A percentile compares a stretch with the other conserved stretches of the same genome.
Conservation (phyloP, 163 green algal genomes). For the Scenedesmus sp. region DNA sequence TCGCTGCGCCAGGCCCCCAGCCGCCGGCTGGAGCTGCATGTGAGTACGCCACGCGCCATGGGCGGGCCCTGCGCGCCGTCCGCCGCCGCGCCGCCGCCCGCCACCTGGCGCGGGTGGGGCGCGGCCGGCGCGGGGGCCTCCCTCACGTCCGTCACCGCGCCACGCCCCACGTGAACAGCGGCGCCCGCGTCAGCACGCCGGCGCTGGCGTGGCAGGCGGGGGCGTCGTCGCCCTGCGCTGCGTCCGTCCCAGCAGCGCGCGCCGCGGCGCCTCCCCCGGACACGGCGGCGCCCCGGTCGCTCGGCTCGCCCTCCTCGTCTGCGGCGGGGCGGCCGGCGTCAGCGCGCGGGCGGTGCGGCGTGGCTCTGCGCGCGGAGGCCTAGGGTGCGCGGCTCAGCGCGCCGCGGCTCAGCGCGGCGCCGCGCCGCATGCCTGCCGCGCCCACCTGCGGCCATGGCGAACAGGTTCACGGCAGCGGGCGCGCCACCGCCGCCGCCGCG, state of each 20-base stretch:
- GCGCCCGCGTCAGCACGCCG: not conserved
- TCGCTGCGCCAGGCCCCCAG: no score
- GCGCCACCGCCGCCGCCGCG: no score
- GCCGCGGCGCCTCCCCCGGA: not conserved
- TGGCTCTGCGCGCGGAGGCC: not conserved
- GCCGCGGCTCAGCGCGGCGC: not conserved
- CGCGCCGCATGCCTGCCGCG: not conserved
- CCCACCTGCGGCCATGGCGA: constrained; percentile 9
- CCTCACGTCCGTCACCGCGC: no score
- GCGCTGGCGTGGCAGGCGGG: constrained; percentile 13
- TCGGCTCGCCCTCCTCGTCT: not conserved
- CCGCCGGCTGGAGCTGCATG: no score
- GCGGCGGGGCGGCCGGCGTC: not conserved
- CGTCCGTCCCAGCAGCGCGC: not conserved
- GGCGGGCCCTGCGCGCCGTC: no score
- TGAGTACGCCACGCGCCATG: no score
- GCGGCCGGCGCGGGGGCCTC: no score
- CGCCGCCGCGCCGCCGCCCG: no score
- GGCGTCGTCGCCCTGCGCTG: not conserved
- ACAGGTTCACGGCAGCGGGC: constrained; percentile 11
- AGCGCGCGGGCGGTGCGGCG: not conserved
- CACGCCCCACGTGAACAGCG: constrained; percentile 25
- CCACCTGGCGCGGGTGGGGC: no score
- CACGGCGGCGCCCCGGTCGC: not conserved
- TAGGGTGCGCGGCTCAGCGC: not conserved